Evolutionary conservation across 805 yeast species (phyloP).

Genomic region (Nakazawaea ernobii): DNA sequence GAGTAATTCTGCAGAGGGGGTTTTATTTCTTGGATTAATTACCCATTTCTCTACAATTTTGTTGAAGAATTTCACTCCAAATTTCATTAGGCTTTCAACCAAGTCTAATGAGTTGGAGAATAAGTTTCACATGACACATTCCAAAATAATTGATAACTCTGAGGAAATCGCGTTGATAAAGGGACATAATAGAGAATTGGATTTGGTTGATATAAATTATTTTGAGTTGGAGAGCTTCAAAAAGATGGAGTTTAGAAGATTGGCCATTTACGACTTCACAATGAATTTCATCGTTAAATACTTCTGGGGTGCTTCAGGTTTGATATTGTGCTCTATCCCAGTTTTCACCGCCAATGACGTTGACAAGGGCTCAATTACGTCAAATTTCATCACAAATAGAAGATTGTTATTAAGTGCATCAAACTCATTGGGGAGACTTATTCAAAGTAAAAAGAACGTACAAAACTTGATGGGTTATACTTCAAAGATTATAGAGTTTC

Average conservation of each 20-base stretch:
- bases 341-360: constrained; percentile 47
- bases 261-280: constrained; percentile 74
- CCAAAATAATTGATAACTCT: constrained; percentile 68
- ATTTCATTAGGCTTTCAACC: constrained; percentile 75
- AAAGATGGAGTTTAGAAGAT: constrained; percentile 65
- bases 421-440: constrained; percentile 80
- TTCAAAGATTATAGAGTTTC: constrained; percentile 63
- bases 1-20: constrained; percentile 74
- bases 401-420: constrained; percentile 79
- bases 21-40: constrained; percentile 68
- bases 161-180: constrained; percentile 86
- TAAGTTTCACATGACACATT: constrained; percentile 74
- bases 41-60: constrained; percentile 77
- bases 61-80: constrained; percentile 77
- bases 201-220: constrained; percentile 70
- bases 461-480: constrained; percentile 84
- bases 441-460: constrained; percentile 77
- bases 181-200: constrained; percentile 77
- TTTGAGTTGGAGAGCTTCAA: constrained; percentile 76
- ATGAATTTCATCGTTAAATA: constrained; percentile 88
- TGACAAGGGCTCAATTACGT: constrained; percentile 39
- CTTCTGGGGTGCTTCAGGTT: constrained; percentile 94
- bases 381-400: constrained; percentile 86
- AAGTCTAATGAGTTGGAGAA: constrained; percentile 79
- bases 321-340: constrained; percentile 82